Conservation (phyloP, 345 rosid species). For the Salix viminalis region DNA sequence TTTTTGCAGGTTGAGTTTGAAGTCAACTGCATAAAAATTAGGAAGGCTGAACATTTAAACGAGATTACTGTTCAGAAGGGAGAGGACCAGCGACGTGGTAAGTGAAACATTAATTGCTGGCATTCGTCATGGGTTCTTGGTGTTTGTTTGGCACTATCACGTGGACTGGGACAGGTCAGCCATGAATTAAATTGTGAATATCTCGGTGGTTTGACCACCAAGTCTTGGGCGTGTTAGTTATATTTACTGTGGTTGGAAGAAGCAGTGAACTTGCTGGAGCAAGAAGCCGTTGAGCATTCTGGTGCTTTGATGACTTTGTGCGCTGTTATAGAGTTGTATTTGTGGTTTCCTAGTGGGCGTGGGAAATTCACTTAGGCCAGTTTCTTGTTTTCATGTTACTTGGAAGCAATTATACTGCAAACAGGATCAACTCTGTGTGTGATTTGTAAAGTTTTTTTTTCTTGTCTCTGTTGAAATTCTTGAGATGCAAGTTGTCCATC, state of each 20-base stretch:
- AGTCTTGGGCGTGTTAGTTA: not conserved
- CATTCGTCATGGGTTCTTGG: not conserved
- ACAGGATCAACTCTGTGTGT: not conserved
- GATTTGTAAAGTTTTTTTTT: not conserved
- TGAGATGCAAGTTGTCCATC: not conserved
- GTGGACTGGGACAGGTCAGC: not conserved
- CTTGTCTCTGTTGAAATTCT: not conserved
- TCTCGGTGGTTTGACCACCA: not conserved
- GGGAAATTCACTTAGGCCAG: not conserved
- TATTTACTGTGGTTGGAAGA: not conserved
- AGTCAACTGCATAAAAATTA: slow-evolving; percentile 23
- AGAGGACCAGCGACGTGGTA: slow-evolving; percentile 3
- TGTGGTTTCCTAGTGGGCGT: not conserved
- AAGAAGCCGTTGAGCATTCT: not conserved
- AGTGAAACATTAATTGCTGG: slow-evolving; percentile 12
- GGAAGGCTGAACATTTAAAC: not conserved
- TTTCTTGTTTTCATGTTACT: not conserved
- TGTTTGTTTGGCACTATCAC: not conserved
- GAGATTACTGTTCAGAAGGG: not conserved
- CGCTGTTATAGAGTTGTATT: not conserved
- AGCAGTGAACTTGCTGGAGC: not conserved
- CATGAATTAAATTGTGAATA: not conserved
- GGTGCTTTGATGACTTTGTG: not conserved
- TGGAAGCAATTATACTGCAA: not conserved
- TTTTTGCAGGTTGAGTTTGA: slow-evolving; percentile 35